Evolutionary conservation across 495 filamentous ascomycete species (phyloP).

Genomic region (Penicillium herquei): DNA sequence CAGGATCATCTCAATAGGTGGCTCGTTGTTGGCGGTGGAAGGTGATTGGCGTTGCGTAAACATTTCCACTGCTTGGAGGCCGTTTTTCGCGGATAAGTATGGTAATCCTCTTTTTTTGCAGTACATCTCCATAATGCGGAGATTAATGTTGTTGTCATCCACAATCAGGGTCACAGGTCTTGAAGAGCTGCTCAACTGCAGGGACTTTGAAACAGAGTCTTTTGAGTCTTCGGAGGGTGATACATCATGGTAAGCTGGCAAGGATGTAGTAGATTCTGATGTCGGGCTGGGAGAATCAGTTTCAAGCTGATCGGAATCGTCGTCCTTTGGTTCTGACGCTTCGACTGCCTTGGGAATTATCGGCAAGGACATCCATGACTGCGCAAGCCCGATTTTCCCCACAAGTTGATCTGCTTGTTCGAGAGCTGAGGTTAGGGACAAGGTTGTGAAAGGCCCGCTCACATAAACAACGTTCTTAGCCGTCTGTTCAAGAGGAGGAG

Average conservation of each 20-base stretch:
- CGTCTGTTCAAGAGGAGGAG: neutral
- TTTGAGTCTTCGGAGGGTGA: neutral
- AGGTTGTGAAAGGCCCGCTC: neutral
- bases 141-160: conserved; percentile 17
- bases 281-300: too few species aligned
- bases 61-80: conserved; percentile 10
- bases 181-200: neutral
- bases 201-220: neutral
- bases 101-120: conserved; percentile 11
- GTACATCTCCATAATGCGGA: conserved; percentile 18
- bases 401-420: neutral
- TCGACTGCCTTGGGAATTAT: too few species aligned
- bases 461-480: conserved; percentile 2
- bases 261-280: too few species aligned
- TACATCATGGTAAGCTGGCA: neutral
- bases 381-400: neutral
- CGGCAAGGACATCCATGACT: neutral
- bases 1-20: conserved; percentile 68
- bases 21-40: neutral
- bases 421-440: neutral
- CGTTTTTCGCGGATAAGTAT: conserved; percentile 9
- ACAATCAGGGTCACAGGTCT: conserved; percentile 10
- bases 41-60: conserved; percentile 5
- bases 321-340: too few species aligned
- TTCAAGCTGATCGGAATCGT: too few species aligned